These are phyloP conservation scores for Candida silvicultrix DNA, from an alignment of 805 yeast genomes.

Conservation along the genomic window DNA sequence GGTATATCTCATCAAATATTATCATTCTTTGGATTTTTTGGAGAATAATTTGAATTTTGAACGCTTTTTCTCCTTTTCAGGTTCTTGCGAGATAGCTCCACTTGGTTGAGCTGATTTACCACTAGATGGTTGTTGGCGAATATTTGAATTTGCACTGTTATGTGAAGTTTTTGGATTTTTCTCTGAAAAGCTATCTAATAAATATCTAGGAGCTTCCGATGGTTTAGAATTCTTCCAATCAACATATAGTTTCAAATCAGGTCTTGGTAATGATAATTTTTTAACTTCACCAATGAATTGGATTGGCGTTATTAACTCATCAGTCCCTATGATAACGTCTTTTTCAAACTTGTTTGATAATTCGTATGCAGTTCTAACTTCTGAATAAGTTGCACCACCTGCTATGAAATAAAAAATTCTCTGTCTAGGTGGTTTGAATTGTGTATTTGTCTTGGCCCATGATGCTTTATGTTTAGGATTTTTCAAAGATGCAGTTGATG, in stretches of 20 bases:
- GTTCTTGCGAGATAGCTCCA: conserved; percentile 7
- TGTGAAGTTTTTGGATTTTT: conserved; percentile 4
- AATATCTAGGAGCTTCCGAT: conserved; percentile 35
- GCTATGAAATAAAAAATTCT: conserved; percentile 74
- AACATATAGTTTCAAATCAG: conserved; percentile 34
- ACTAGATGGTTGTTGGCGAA: conserved; percentile 7
- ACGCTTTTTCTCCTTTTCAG: conserved; percentile 36
- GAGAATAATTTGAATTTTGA: conserved; percentile 41
- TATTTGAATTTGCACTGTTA: conserved; percentile 16
- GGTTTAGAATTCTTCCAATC: conserved; percentile 27
- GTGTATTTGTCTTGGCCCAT: conserved; percentile 52
- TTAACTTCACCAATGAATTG: conserved; percentile 32
- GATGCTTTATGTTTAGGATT: conserved; percentile 69
- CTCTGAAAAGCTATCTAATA: conserved; percentile 28
- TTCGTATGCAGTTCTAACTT: conserved; percentile 69
- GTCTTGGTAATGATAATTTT: conserved; percentile 29
- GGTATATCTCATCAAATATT: not conserved
- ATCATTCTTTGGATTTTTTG: conserved; percentile 12
- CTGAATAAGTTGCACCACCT: conserved; percentile 87
- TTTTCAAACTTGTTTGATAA: conserved; percentile 53
- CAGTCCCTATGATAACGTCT: conserved; percentile 80
- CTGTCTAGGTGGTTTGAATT: conserved; percentile 43
- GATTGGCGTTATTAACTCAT: conserved; percentile 55
- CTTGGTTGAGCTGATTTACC: conserved; percentile 2
- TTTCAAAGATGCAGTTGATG: conserved; percentile 47